These are phyloP conservation scores for Vanderwaltozyma verrucispora DNA, from an alignment of 805 yeast species.

Conservation along the genomic window DNA sequence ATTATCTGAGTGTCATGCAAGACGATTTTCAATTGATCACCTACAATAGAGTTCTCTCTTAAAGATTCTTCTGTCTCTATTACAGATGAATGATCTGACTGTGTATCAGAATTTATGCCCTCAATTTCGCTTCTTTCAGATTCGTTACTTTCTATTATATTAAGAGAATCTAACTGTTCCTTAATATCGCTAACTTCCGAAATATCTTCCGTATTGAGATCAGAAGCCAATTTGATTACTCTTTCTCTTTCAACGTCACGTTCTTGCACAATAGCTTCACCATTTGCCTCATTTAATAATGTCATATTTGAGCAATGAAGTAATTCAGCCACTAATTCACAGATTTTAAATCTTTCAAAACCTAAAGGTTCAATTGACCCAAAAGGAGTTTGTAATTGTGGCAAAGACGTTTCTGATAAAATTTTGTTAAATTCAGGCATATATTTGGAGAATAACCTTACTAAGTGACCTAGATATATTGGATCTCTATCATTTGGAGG, in stretches of 20 bases:
- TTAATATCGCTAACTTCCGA: slow-evolving; percentile 1
- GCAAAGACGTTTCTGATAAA: slow-evolving; percentile 33
- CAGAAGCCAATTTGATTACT: slow-evolving; percentile 10
- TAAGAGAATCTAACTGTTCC: slow-evolving; percentile 2
- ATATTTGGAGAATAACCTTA: slow-evolving; percentile 63
- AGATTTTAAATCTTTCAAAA: slow-evolving; percentile 82
- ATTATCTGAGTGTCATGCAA: slow-evolving; percentile 55
- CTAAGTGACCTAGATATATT: slow-evolving; percentile 78
- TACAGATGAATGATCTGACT: neutral
- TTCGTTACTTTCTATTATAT: slow-evolving; percentile 3
- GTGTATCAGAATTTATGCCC: slow-evolving; percentile 1
- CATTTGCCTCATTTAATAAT: slow-evolving; percentile 66
- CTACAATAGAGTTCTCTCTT: slow-evolving; percentile 34
- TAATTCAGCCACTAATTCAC: slow-evolving; percentile 89
- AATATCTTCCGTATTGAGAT: slow-evolving; percentile 1
- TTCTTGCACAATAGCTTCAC: slow-evolving; percentile 54
- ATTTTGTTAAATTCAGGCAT: slow-evolving; percentile 58
- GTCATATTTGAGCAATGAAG: slow-evolving; percentile 96
- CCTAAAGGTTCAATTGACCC: slow-evolving; percentile 71
- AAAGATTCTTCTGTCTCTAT: slow-evolving; percentile 1
- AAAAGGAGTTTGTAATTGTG: slow-evolving; percentile 35
- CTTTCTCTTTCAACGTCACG: slow-evolving; percentile 54
- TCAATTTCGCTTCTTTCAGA: neutral
- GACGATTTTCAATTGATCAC: slow-evolving; percentile 62
- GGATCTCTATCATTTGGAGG: slow-evolving; percentile 94